Conservation (phyloP, 768 basidiomycete genomes). For the Boletus vermiculosoides region DNA sequence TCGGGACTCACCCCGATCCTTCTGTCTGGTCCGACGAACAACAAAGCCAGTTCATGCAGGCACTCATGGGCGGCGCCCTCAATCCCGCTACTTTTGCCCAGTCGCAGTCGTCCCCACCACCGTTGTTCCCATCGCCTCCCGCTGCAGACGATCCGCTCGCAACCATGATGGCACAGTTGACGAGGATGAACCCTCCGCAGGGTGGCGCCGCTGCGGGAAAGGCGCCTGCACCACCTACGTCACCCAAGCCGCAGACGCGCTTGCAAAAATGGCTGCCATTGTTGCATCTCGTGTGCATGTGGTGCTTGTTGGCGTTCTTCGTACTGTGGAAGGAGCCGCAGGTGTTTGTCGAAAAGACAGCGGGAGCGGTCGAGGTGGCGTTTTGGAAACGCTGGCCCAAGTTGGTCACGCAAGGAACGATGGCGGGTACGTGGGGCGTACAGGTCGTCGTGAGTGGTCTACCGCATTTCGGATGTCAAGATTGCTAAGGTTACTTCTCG, state of each 20-base stretch:
- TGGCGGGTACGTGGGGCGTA: conserved; percentile 44
- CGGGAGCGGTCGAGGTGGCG: conserved; percentile 33
- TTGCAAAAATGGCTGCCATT: conserved; percentile 64
- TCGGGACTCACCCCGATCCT: conserved; percentile 41
- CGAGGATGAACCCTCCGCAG: conserved; percentile 26
- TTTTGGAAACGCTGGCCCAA: conserved; percentile 66
- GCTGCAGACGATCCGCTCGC: conserved; percentile 45
- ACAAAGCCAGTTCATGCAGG: conserved; percentile 65
- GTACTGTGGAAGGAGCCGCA: conserved; percentile 64
- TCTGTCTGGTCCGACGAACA: conserved; percentile 68
- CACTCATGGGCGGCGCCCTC: conserved; percentile 47
- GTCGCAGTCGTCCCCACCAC: conserved; percentile 4
- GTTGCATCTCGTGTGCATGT: conserved; percentile 62
- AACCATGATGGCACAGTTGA: conserved; percentile 38
- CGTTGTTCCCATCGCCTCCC: conserved; percentile 5
- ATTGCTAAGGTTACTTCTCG: neutral
- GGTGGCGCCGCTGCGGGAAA: conserved; percentile 26
- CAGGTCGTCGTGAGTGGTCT: conserved; percentile 53
- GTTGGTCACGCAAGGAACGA: conserved; percentile 41
- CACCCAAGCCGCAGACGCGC: conserved; percentile 39
- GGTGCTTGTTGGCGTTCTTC: conserved; percentile 66
- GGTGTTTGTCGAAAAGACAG: conserved; percentile 39
- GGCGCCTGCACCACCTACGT: conserved; percentile 20
- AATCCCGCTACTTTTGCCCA: conserved; percentile 29
- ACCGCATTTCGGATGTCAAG: neutral